Evolutionary conservation across 306 rosid genomes (phyloP).

Genomic region (Comarum palustre): DNA sequence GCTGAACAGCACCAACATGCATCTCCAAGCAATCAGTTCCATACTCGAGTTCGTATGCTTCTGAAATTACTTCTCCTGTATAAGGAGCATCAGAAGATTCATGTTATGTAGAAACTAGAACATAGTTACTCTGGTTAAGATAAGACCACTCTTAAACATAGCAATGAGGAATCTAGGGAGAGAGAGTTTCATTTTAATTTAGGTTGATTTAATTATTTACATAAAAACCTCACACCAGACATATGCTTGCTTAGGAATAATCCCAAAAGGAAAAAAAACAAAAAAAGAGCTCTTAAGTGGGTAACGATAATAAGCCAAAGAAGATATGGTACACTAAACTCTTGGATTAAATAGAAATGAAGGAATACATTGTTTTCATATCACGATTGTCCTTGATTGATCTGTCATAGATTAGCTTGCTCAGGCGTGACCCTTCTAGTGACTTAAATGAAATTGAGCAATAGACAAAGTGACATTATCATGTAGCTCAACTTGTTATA

Average conservation of each 20-base stretch:
- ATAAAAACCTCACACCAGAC: too few relatives aligned
- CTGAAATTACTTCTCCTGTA: conserved; percentile 78
- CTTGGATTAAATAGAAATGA: background rate
- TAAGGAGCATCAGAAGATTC: conserved; percentile 14
- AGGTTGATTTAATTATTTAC: background rate
- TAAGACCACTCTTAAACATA: background rate
- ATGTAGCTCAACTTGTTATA: background rate
- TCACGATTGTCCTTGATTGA: background rate
- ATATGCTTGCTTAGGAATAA: background rate
- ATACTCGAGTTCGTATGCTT: conserved; percentile 78
- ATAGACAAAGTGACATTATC: conserved; percentile 8
- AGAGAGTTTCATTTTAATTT: background rate
- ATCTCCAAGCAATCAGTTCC: conserved; percentile 87
- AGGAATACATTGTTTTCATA: background rate
- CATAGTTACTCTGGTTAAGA: background rate
- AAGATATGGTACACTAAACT: background rate
- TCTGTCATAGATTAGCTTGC: background rate
- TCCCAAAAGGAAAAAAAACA: too few relatives aligned
- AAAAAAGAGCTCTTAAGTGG: background rate
- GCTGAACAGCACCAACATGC: conserved; percentile 81
- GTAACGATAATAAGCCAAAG: background rate
- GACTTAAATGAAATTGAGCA: conserved; percentile 4
- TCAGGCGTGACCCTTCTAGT: background rate
- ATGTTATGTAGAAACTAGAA: background rate
- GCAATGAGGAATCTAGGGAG: background rate